phyloP scores from a whole-genome alignment of 805 yeast species.

The Candida orba region DNA sequence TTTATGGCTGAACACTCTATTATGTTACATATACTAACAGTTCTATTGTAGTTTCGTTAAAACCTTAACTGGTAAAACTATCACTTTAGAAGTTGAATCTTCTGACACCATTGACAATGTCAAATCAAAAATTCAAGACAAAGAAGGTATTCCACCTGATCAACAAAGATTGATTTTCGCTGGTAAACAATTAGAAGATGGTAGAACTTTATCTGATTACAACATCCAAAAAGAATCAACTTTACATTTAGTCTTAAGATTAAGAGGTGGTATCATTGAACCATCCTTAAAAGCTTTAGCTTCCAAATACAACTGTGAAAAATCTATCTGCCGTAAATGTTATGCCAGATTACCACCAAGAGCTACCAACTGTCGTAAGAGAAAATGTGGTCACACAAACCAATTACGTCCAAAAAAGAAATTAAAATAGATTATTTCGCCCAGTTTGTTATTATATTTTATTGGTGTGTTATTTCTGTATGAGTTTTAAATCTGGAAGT shows the following conservation, averaged over 20 bases:
- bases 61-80: slow-evolving; percentile 87
- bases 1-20: neutral
- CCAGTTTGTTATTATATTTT: slow-evolving; percentile 7
- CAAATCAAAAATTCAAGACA: slow-evolving; percentile 97
- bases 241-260: slow-evolving; percentile 89
- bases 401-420: slow-evolving; percentile 99
- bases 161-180: slow-evolving; percentile 99
- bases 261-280: slow-evolving; percentile 99
- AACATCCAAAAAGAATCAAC: slow-evolving; percentile 99
- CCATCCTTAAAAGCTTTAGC: slow-evolving; percentile 99
- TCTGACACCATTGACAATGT: slow-evolving; percentile 98
- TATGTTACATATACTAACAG: slow-evolving; percentile 10
- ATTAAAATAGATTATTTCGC: slow-evolving; percentile 71
- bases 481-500: slow-evolving; percentile 2
- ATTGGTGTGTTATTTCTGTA: slow-evolving; percentile 6
- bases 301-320: slow-evolving; percentile 99
- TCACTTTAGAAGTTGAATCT: slow-evolving; percentile 98
- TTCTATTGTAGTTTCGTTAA: slow-evolving; percentile 52
- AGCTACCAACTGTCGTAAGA: slow-evolving; percentile 99
- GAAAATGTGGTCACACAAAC: slow-evolving; percentile 99
- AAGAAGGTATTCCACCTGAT: slow-evolving; percentile 99
- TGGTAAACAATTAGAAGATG: slow-evolving; percentile 99
- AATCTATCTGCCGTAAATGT: slow-evolving; percentile 98
- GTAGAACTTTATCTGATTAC: slow-evolving; percentile 98
- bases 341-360: slow-evolving; percentile 99